A percentile compares a stretch with the other conserved stretches of the same genome.
Conservation (phyloP, 176 grass and related monocot species). For the Avena sativa region DNA sequence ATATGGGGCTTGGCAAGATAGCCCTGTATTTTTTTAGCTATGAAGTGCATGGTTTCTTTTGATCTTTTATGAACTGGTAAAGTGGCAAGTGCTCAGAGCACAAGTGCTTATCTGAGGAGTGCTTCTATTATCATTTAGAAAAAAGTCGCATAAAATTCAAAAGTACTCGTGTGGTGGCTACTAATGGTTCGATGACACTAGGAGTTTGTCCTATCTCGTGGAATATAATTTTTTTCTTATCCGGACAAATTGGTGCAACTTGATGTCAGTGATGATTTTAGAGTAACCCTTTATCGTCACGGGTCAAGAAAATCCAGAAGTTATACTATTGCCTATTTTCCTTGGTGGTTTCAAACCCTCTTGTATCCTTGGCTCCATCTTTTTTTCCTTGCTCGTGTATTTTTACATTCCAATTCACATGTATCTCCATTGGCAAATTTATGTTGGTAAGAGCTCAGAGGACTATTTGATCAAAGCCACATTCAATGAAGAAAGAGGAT, state of each 20-base stretch:
- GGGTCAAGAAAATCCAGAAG: background rate
- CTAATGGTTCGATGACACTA: constrained; percentile 39
- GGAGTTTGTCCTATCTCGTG: constrained; percentile 1
- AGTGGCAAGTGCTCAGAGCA: constrained; percentile 34
- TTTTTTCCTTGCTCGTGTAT: background rate
- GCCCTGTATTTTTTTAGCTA: constrained; percentile 25
- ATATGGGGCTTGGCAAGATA: constrained; percentile 31
- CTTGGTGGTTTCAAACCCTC: background rate
- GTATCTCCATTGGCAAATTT: background rate
- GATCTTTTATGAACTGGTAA: constrained; percentile 19
- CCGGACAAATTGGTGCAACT: constrained; percentile 14
- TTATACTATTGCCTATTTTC: background rate
- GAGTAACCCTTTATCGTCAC: background rate
- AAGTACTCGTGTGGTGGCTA: constrained; percentile 4
- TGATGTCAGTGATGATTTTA: constrained; percentile 47
- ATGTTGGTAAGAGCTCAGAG: background rate
- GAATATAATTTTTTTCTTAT: constrained; percentile 22
- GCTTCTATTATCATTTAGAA: background rate
- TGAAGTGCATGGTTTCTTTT: constrained; percentile 27
- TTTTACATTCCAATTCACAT: background rate
- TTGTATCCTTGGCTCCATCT: background rate
- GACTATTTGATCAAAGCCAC: background rate
- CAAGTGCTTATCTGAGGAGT: background rate
- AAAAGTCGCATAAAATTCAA: background rate
- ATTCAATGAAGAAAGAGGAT: background rate